A percentile compares a stretch with the other conserved stretches of the same genome.
Conservation (phyloP, 768 basidiomycete species). For the Kwoniella mangroviensis region DNA sequence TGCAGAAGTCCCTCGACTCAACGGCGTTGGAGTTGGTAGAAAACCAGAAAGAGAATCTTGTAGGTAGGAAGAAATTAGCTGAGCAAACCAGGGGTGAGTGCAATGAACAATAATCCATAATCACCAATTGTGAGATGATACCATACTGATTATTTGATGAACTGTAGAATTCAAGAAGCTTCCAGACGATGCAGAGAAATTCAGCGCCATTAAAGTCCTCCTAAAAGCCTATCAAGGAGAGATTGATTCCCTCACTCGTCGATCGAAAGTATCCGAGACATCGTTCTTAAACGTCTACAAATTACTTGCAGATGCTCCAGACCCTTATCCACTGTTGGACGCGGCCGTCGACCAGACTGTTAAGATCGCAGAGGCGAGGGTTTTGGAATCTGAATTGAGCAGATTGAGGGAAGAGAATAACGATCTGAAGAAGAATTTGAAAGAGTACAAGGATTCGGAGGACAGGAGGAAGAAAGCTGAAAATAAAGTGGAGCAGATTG, state of each 20-base stretch:
- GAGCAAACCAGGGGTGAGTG: conserved; percentile 93
- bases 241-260: conserved; percentile 91
- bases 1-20: conserved; percentile 89
- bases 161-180: conserved; percentile 90
- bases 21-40: conserved; percentile 96
- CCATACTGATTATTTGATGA: background rate
- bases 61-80: conserved; percentile 89
- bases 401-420: conserved; percentile 79
- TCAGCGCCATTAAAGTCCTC: conserved; percentile 82
- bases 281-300: conserved; percentile 98
- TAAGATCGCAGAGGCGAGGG: conserved; percentile 77
- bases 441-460: conserved; percentile 70
- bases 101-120: no score
- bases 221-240: conserved; percentile 96
- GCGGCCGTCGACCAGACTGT: conserved; percentile 95
- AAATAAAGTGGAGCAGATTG: conserved; percentile 72
- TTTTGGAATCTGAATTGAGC: conserved; percentile 74
- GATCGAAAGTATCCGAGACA: conserved; percentile 89
- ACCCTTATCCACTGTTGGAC: conserved; percentile 95
- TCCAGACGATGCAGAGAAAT: conserved; percentile 80
- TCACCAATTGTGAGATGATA: background rate
- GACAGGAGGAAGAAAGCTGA: conserved; percentile 77
- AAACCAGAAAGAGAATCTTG: conserved; percentile 95
- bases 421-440: conserved; percentile 72
- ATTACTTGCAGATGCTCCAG: conserved; percentile 92